Percentiles rank a stretch among this genome's conserved stretches.
phyloP scores from a whole-genome alignment of 768 basidiomycete genomes.

The Lyophyllum shimeji region DNA sequence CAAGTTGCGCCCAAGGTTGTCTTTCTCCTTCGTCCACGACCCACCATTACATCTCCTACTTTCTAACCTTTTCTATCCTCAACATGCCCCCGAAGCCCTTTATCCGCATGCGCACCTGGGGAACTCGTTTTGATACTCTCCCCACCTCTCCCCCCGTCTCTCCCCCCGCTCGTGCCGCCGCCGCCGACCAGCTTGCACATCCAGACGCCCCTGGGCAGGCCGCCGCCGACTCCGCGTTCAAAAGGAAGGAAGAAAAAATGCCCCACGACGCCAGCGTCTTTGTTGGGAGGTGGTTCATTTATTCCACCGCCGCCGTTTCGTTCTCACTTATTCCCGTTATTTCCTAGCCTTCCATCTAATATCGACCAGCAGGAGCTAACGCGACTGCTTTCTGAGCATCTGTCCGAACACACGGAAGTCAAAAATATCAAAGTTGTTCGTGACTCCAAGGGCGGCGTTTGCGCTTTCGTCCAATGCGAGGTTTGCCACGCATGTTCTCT shows the following conservation, averaged over 20 bases:
- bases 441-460: slow-evolving; percentile 74
- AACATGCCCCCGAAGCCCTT: slow-evolving; percentile 45
- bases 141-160: slow-evolving; percentile 48
- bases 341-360: slow-evolving; percentile 62
- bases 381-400: slow-evolving; percentile 59
- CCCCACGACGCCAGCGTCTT: slow-evolving; percentile 81
- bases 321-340: neutral
- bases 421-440: slow-evolving; percentile 72
- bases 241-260: slow-evolving; percentile 45
- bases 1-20: slow-evolving; percentile 5
- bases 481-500: slow-evolving; percentile 34
- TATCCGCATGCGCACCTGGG: slow-evolving; percentile 55
- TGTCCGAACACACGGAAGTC: slow-evolving; percentile 64
- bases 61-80: slow-evolving; percentile 23
- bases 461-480: slow-evolving; percentile 86
- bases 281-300: slow-evolving; percentile 65
- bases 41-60: slow-evolving; percentile 18
- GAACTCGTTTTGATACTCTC: slow-evolving; percentile 70
- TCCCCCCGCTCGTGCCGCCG: slow-evolving; percentile 24
- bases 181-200: slow-evolving; percentile 12
- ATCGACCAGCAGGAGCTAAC: slow-evolving; percentile 65
- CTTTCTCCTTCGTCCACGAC: slow-evolving; percentile 7
- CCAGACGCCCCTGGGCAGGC: slow-evolving; percentile 21
- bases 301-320: neutral
- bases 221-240: slow-evolving; percentile 20